Evolutionary conservation across 1,139 yeast genomes (phyloP), one percentile per base, ranked within the genome.

Genomic region (Yamadazyma buinensis): DNA sequence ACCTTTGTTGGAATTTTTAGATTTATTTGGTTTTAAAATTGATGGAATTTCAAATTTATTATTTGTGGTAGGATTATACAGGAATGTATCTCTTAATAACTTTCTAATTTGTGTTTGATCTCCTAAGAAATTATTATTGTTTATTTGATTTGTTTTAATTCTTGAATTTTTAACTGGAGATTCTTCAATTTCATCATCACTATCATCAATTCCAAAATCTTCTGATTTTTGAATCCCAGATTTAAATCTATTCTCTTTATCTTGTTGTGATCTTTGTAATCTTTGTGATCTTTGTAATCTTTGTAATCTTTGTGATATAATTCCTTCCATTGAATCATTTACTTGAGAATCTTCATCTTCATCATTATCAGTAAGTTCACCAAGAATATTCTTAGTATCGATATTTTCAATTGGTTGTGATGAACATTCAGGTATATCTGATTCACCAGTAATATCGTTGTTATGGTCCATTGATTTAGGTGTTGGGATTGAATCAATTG

Each of bases 161-260:
- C 32, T 17, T 13, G 15, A 22, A 3, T 15, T 20, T 27, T 63
- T 65, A 4, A 64, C 53, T 3, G 74, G 74, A 2, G 73, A 67
- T 39, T 68, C 75, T 31, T 67, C 73, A 15, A 68, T 56, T 26
- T 63, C 70, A 31, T 64, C 70, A 22, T 62, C 68, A n/a, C 53
- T 54, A n/a, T 51, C 55, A 25, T 55, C 57, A 18, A 56, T 26
- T n/a, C 29, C 39, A 30, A 27, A 33, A 14, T 37, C 40, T 15
- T 29, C n/a, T 17, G 37, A 17, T 15, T 21, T 32, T 28, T 23
- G 33, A 9, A 18, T 23, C 13, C 9, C 19, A 6, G 25, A 23
- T n/a, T 6, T n/a, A n/a, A 6, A n/a, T 6, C 12, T 23, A 11
- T 11, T 11, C 7, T 12, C 25, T n/a, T n/a, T n/a, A 3, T 14